Base-by-base conservation (phyloP, 192 early-diverging fungal species). In the Entomortierella beljakovae region DNA sequence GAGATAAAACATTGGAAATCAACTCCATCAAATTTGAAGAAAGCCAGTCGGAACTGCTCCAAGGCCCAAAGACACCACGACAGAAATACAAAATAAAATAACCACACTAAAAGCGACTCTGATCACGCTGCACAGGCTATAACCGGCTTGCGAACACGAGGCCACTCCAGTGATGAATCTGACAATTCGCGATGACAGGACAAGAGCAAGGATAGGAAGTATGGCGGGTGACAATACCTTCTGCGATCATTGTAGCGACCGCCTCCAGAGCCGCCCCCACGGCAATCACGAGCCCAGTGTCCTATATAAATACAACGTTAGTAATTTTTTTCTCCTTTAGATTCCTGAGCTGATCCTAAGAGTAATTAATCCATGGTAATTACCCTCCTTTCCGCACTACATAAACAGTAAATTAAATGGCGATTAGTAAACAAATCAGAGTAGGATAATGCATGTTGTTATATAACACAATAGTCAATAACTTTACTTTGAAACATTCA, bases 221-320 rank as follows among this genome's bases (percentile, higher is more conserved):
- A 53, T 28, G 54, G 53, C 58, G 26, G 61, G 61, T 68, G 65
- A 77, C 65, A 77, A 69, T 77, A 77, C 73, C 73, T 77, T 77
- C 73, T 77, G 60, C 83, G 73, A 54, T 74, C 81, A 43, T 66
- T 54, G 34, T 52, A 59, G 34, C 71, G 64, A 57, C 68, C 65
- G 48, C 81, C 70, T 52, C 26, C 35, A 38, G 59, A 61, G 48
- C 63, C 32, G 50, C 69, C 80, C 32, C 70, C 80, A 33, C 76
- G 75, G 46, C 83, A 85, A 60, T 85, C 83, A 51, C 83, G 71
- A 65, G 83, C 83, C 83, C 83, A 85, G 51, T 85, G 83, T 70
- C 83, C 83, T 84, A 82, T 32, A 6, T 13, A 11, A 18, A 2
- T 28, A 16, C 10, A 49, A 49, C 16, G 8, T 22, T 49, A 32